Evolutionary conservation across 345 rosid species (phyloP).

Genomic region (Eutrema yunnanense): DNA sequence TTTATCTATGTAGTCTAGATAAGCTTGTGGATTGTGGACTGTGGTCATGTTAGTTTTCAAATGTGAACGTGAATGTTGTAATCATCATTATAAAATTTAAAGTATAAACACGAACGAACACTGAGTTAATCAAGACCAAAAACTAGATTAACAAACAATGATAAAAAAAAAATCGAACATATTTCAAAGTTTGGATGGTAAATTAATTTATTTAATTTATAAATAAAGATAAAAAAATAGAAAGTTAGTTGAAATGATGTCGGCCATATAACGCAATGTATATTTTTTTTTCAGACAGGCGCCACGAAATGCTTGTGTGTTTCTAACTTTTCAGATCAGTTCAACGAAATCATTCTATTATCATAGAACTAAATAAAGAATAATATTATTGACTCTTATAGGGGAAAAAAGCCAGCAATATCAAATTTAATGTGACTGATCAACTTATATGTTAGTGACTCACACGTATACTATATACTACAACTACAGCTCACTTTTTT

Average conservation of each 20-base stretch:
- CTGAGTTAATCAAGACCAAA: too few species aligned
- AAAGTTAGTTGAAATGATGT: background rate
- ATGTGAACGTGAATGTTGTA: background rate
- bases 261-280: background rate
- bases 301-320: background rate
- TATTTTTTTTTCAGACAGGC: background rate
- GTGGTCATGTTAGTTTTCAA: background rate
- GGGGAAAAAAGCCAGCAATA: background rate
- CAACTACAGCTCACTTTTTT: background rate
- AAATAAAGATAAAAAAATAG: background rate
- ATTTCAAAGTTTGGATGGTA: too few species aligned
- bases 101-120: too few species aligned
- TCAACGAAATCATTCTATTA: background rate
- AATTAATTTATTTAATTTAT: background rate
- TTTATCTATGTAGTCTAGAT: background rate
- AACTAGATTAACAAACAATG: too few species aligned
- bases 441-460: background rate
- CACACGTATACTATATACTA: slow-evolving; percentile 2
- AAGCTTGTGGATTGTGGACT: too few species aligned
- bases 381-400: background rate
- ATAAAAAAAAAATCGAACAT: too few species aligned
- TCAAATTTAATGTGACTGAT: background rate
- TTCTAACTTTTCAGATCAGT: background rate
- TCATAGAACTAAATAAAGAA: background rate
- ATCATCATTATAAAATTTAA: background rate